phyloP scores from a whole-genome alignment of 2,329 filamentous ascomycete genomes.

The Sarocladiaceae sp. region DNA sequence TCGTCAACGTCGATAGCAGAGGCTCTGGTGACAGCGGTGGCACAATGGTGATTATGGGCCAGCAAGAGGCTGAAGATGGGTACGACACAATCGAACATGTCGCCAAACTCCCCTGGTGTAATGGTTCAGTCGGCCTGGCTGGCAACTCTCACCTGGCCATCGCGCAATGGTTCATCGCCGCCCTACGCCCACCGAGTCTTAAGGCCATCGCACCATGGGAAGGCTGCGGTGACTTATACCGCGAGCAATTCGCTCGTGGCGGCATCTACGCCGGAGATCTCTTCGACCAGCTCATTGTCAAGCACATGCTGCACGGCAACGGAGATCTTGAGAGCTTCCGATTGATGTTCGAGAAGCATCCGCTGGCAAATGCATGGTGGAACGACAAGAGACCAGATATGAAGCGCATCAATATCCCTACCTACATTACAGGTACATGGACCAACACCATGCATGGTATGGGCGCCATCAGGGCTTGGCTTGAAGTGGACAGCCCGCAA shows the following conservation, averaged over 20 bases:
- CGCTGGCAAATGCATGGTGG: slow-evolving; percentile 19
- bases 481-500: slow-evolving; percentile 23
- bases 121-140: slow-evolving; percentile 23
- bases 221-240: slow-evolving; percentile 25
- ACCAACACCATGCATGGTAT: slow-evolving; percentile 19
- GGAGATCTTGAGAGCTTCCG: slow-evolving; percentile 18
- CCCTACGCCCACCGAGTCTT: slow-evolving; percentile 16
- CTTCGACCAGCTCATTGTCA: slow-evolving; percentile 14
- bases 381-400: slow-evolving; percentile 19
- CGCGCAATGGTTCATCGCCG: slow-evolving; percentile 18
- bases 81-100: slow-evolving; percentile 24
- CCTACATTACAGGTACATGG: slow-evolving; percentile 19
- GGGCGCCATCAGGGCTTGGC: slow-evolving; percentile 27
- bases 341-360: slow-evolving; percentile 15
- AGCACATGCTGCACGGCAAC: slow-evolving; percentile 17
- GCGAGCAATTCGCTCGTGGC: slow-evolving; percentile 20
- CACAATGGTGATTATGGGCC: not conserved
- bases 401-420: slow-evolving; percentile 18
- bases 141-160: slow-evolving; percentile 22
- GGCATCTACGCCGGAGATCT: slow-evolving; percentile 14
- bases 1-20: slow-evolving; percentile 29
- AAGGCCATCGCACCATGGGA: slow-evolving; percentile 35
- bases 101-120: slow-evolving; percentile 23
- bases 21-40: slow-evolving; percentile 20
- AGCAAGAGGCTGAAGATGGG: slow-evolving; percentile 21